These are phyloP conservation scores for Aureobasidium sp. DNA, from an alignment of 2,329 filamentous ascomycete species.

Conservation along the genomic window DNA sequence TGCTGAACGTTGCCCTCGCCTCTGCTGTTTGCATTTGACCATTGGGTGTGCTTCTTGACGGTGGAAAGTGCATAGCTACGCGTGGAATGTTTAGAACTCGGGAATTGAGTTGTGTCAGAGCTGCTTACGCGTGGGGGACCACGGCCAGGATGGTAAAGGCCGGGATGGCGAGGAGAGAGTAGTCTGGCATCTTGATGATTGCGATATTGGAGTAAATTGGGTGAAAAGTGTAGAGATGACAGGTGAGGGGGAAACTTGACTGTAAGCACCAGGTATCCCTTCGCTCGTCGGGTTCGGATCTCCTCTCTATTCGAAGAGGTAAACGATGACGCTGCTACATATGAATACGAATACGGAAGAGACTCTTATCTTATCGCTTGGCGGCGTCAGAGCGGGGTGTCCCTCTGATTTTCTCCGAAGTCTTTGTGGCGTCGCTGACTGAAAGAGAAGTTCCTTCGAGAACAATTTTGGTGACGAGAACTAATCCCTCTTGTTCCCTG, in stretches of 20 bases:
- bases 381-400: background rate
- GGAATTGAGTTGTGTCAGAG: constrained; percentile 24
- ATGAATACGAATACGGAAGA: background rate
- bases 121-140: constrained; percentile 28
- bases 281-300: background rate
- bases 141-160: constrained; percentile 36
- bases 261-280: too few species aligned
- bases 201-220: background rate
- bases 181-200: constrained; percentile 24
- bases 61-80: constrained; percentile 26
- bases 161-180: constrained; percentile 38
- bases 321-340: background rate
- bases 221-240: background rate
- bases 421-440: constrained; percentile 3
- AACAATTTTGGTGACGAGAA: constrained; percentile 14
- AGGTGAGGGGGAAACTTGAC: background rate
- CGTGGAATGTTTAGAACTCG: background rate
- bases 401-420: background rate
- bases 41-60: constrained; percentile 26
- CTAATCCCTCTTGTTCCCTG: background rate
- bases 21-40: constrained; percentile 39
- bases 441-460: constrained; percentile 10
- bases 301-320: background rate
- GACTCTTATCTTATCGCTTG: background rate
- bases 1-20: constrained; percentile 26